Base-by-base conservation (phyloP, 2,329 filamentous ascomycete species). In the Fusarium sp. region DNA sequence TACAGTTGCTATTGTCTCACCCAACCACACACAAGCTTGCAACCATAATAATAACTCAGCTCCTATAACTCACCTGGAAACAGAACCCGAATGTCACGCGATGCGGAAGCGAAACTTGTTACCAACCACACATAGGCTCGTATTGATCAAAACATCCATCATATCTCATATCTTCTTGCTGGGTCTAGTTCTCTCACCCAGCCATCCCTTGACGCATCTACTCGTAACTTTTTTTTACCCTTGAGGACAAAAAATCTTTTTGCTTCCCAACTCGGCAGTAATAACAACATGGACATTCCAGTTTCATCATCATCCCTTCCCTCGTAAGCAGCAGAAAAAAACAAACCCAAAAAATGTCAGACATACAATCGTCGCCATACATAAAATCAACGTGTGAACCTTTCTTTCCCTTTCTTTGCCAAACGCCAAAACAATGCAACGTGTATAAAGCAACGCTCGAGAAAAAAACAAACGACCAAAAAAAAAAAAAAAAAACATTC, bases 361-460 rank as follows among this genome's bases (percentile, higher is more conserved):
- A 57, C 54, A 58, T 66, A 18, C 44, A 57, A 46, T 56, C 44
- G 20, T 61, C 46, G n/a, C 23, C 23, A 33, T 63, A 67, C 46
- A 71, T 36, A 58, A 58, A 61, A 44, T 14, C 23, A 55, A 46
- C 44, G 34, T 61, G 40, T 70, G 36, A 62, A 59, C 36, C 55
- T 29, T 23, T 33, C 63, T 33, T 67, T 44, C 49, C 55, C 27
- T 67, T 50, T 64, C 53, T 44, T 69, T 61, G 42, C 67, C 55
- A 42, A 71, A 71, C 68, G 68, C 68, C 68, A 59, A 69, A 69
- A 51, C 40, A 71, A 68, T 70, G 64, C 68, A 59, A 33, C 53
- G 25, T 33, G 13, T 46, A 40, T 49, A 36, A 49, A 51, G 18
- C 44, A 64, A 25, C 69, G 65, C 65, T 63, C 38, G 27, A 29